These are phyloP conservation scores for Pichia nanzhaoensis DNA, from an alignment of 805 yeast species.

Conservation along the genomic window DNA sequence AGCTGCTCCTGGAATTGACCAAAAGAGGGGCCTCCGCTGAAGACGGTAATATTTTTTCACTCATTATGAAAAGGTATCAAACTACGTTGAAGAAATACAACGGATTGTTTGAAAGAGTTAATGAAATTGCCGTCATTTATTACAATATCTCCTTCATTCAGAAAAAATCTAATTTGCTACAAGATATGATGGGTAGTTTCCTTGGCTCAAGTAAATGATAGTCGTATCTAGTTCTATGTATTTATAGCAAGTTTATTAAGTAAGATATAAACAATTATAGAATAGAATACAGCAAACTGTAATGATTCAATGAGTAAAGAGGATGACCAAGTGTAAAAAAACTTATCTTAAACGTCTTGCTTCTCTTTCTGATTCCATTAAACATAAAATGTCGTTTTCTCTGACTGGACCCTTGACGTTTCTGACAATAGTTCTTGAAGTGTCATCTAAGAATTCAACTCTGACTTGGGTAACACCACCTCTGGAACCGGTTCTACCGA, in stretches of 20 bases:
- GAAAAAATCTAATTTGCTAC: constrained; percentile 50
- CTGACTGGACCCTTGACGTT: constrained; percentile 97
- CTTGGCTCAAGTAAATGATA: constrained; percentile 35
- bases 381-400: constrained; percentile 96
- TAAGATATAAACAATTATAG: no score
- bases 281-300: not conserved
- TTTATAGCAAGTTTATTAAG: not conserved
- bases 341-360: constrained; percentile 85
- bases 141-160: constrained; percentile 33
- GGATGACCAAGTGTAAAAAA: not conserved
- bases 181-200: constrained; percentile 71
- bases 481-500: constrained; percentile 99
- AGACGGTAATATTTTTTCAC: constrained; percentile 33
- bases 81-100: constrained; percentile 17
- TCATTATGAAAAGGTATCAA: constrained; percentile 39
- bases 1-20: constrained; percentile 55
- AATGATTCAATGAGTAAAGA: not conserved
- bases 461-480: constrained; percentile 99
- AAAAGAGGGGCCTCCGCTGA: constrained; percentile 38
- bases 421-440: constrained; percentile 93
- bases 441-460: constrained; percentile 93
- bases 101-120: constrained; percentile 20
- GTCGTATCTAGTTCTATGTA: not conserved
- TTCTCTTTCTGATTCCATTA: constrained; percentile 99
- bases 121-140: constrained; percentile 26